Evolutionary conservation across 2,329 filamentous ascomycete genomes (phyloP).

Genomic region (Cercospora zeae-maydis): DNA sequence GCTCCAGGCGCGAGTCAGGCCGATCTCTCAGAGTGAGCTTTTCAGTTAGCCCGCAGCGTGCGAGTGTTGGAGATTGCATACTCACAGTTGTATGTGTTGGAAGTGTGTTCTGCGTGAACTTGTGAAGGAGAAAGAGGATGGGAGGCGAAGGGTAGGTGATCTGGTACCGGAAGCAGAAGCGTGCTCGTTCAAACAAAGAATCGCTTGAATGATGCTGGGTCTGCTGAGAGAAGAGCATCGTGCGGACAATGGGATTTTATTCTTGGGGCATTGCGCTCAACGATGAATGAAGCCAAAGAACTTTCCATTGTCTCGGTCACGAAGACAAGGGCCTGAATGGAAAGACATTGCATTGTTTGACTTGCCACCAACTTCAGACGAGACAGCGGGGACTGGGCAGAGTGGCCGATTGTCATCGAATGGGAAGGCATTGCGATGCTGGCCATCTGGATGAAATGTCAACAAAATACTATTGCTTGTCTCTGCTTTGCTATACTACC

Average conservation of each 20-base stretch:
- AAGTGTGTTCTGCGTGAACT: neutral
- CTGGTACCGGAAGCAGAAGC: neutral
- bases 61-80: neutral
- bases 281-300: neutral
- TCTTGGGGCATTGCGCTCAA: neutral
- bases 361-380: neutral
- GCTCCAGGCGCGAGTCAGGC: conserved; percentile 3
- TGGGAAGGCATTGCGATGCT: neutral
- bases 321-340: neutral
- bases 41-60: neutral
- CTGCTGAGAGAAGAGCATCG: neutral
- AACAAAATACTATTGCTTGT: conserved; percentile 8
- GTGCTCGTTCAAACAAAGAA: neutral
- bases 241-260: neutral
- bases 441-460: neutral
- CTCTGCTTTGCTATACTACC: conserved; percentile 6
- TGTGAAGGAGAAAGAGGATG: neutral
- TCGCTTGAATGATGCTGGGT: neutral
- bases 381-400: neutral
- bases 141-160: neutral
- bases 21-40: conserved; percentile 3
- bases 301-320: neutral
- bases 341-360: conserved; percentile 3
- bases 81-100: neutral
- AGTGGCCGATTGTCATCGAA: neutral